phyloP scores from a whole-genome alignment of 2,329 filamentous ascomycete species.

The Trichoderma polysporum region DNA sequence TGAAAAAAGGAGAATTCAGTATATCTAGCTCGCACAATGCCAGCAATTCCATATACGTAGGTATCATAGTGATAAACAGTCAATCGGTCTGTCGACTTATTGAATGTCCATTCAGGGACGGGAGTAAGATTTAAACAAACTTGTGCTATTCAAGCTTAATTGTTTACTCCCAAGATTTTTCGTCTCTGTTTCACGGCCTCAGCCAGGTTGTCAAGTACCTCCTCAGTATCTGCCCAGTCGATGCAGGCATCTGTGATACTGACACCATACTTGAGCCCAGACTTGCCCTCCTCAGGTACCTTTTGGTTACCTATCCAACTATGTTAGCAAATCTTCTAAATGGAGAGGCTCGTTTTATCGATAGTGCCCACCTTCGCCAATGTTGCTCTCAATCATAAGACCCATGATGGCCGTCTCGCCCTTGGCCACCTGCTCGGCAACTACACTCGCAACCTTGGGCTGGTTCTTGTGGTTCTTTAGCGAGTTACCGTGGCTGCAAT shows the following conservation, averaged over 20 bases:
- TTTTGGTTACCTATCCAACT: slow-evolving; percentile 71
- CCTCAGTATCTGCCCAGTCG: slow-evolving; percentile 85
- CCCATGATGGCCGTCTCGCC: slow-evolving; percentile 91
- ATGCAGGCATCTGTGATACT: slow-evolving; percentile 98
- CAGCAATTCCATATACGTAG: neutral
- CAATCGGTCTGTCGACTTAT: neutral
- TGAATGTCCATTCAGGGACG: neutral
- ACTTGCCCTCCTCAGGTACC: slow-evolving; percentile 81
- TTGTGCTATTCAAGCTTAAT: neutral
- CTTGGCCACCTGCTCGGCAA: slow-evolving; percentile 80
- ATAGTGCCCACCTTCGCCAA: slow-evolving; percentile 70
- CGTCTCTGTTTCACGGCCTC: slow-evolving; percentile 75
- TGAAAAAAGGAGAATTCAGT: neutral
- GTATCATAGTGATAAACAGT: neutral
- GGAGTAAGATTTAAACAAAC: neutral
- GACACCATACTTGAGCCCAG: slow-evolving; percentile 85
- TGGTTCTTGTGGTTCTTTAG: slow-evolving; percentile 97
- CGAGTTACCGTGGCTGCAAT: slow-evolving; percentile 97
- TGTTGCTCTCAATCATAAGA: slow-evolving; percentile 98
- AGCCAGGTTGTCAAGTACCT: slow-evolving; percentile 74
- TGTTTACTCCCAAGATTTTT: slow-evolving; percentile 36
- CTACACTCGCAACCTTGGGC: slow-evolving; percentile 79
- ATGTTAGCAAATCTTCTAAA: slow-evolving; percentile 26
- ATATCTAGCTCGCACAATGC: neutral
- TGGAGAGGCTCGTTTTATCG: slow-evolving; percentile 23